Base-by-base conservation (phyloP, 495 filamentous ascomycete genomes). In the Apiosordaria backusii region DNA sequence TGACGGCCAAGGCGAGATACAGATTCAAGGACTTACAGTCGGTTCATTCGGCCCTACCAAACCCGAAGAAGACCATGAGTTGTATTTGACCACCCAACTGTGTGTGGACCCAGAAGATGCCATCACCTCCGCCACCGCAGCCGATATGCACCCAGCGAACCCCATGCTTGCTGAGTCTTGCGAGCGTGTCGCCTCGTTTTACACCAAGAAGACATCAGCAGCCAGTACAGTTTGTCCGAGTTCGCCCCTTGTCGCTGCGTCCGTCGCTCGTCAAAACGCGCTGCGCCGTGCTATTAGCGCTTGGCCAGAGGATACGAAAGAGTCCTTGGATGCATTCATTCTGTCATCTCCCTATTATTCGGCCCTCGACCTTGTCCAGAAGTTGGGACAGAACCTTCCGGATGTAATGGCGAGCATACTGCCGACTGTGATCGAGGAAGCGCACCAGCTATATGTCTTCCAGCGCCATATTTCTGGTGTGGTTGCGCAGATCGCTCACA, bases 41-140 rank as follows among this genome's bases (percentile, higher is more conserved):
- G 69, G 68, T 3, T 78, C 80, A 13, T 69, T 79, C 27, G 70
- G 72, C 10, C 62, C 78, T 1, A 80, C 75, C 2, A 71, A 67
- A 24, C 75, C 79, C 4, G 76, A 77, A 53, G 70, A 83, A 2
- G 80, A 83, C 66, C 70, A 72, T 23, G 80, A 82, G 61, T 68
- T 82, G 2, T 83, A 81, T 53, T 70, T 82, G 22, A 74, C 74
- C n/a, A 81, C 79, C 0, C 68, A 73, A 50, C 65, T 72, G 35
- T 75, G 80, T 19, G 15, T 81, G 4, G 80, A 83, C 27, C 80
- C 80, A 1, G 77, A 78, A 16, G 70, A 78, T 29, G 74, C 75
- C 50, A 80, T 83, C 50, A 64, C 75, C n/a, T 35, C 29, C 5
- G 50, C 58, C 0, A 55, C 66, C 0, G 10, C 29, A 1, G 24